Evolutionary conservation across 495 filamentous ascomycete genomes (phyloP).

Genomic region (Aspergillus sclerotioniger): DNA sequence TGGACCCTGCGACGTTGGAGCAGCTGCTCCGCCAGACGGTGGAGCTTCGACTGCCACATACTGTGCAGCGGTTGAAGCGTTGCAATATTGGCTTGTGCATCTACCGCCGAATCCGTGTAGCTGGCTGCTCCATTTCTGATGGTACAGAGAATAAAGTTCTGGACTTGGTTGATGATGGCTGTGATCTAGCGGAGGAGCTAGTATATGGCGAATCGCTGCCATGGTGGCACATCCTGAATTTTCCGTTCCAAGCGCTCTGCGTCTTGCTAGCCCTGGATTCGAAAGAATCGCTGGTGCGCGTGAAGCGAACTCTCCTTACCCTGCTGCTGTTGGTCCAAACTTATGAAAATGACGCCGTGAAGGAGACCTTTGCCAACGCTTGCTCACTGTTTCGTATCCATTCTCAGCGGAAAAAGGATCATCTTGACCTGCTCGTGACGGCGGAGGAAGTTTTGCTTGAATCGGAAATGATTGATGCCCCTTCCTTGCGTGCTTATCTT

Average conservation of each 20-base stretch:
- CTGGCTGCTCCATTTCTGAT: conserved; percentile 13
- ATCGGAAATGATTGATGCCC: not conserved
- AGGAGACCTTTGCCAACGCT: not conserved
- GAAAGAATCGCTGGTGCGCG: conserved; percentile 38
- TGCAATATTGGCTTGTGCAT: conserved; percentile 15
- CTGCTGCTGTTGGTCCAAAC: not conserved
- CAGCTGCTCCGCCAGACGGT: not conserved
- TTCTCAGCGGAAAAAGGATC: not conserved
- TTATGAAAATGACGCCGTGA: not conserved
- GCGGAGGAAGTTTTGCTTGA: not conserved
- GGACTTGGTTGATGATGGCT: conserved; percentile 23
- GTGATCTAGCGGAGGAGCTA: conserved; percentile 33
- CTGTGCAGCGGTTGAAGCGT: not conserved
- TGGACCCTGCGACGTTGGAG: conserved; percentile 7
- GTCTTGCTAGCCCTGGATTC: conserved; percentile 49
- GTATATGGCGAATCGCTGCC: conserved; percentile 30
- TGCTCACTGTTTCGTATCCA: not conserved
- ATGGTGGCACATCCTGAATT: conserved; percentile 52
- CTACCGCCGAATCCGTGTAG: conserved; percentile 16
- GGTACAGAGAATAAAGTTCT: conserved; percentile 26
- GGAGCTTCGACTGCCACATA: conserved; percentile 5
- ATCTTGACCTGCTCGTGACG: not conserved
- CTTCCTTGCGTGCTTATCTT: not conserved
- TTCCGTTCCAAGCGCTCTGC: conserved; percentile 52
- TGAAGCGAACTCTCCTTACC: conserved; percentile 12